Conservation (phyloP, 2,329 filamentous ascomycete species). For the Fusarium dimerum region DNA sequence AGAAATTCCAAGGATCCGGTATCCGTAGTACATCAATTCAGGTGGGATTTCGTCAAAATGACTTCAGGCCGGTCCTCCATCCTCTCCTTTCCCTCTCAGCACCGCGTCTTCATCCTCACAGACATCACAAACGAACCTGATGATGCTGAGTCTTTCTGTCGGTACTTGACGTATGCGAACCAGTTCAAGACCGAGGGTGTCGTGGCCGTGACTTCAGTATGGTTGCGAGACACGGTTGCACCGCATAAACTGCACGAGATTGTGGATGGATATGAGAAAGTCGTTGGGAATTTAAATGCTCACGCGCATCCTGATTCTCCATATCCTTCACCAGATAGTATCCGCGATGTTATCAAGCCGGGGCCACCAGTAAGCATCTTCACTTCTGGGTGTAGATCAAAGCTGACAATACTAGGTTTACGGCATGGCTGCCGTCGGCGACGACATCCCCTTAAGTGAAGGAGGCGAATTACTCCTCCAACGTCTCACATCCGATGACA, state of each 20-base stretch:
- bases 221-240: conserved; percentile 42
- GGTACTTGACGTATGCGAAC: conserved; percentile 47
- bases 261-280: conserved; percentile 44
- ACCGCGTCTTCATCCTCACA: conserved; percentile 42
- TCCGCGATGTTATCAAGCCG: conserved; percentile 37
- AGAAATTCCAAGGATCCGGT: too few relatives aligned
- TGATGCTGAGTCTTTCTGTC: conserved; percentile 45
- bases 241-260: conserved; percentile 46
- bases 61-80: too few relatives aligned
- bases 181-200: conserved; percentile 48
- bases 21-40: too few relatives aligned
- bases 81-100: conserved; percentile 27
- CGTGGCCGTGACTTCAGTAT: conserved; percentile 47
- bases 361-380: conserved; percentile 34
- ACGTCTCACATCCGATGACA: conserved; percentile 19
- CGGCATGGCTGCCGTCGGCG: conserved; percentile 34
- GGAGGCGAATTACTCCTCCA: conserved; percentile 46
- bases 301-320: conserved; percentile 46
- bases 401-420: conserved; percentile 27
- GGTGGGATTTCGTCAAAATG: too few relatives aligned
- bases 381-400: too few relatives aligned
- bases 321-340: conserved; percentile 41
- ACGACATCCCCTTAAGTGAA: conserved; percentile 33
- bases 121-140: conserved; percentile 50
- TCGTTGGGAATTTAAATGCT: conserved; percentile 48